Conservation (phyloP, 179 eudicot genomes). For the Pouteria campechiana region DNA sequence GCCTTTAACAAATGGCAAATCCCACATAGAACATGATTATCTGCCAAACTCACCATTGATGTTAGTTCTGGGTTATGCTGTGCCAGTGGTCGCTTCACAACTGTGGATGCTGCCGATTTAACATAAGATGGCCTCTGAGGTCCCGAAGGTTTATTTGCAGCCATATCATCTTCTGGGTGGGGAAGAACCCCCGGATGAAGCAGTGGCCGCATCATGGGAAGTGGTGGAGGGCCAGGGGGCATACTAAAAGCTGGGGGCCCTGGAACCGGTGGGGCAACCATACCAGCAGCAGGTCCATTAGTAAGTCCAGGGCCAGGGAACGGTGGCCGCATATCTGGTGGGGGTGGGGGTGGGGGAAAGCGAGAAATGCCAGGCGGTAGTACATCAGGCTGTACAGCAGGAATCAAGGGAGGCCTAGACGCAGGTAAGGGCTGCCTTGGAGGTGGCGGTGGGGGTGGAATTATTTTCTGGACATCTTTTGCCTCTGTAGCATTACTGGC, state of each 20-base stretch:
- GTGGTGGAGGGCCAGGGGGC: slow-evolving; percentile 63
- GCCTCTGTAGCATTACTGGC: slow-evolving; percentile 29
- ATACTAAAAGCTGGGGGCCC: slow-evolving; percentile 87
- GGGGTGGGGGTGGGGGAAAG: slow-evolving; percentile 61
- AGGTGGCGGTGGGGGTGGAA: slow-evolving; percentile 77
- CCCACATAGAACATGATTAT: no score
- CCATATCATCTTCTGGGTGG: slow-evolving; percentile 31
- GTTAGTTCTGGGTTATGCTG: slow-evolving; percentile 98
- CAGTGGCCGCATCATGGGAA: slow-evolving; percentile 98
- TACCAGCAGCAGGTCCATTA: slow-evolving; percentile 51
- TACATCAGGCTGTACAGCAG: slow-evolving; percentile 57
- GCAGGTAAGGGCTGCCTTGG: slow-evolving; percentile 50
- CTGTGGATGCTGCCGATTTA: slow-evolving; percentile 95
- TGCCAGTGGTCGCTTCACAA: slow-evolving; percentile 95
- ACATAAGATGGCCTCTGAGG: slow-evolving; percentile 88
- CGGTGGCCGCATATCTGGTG: slow-evolving; percentile 59
- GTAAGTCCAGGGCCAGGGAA: slow-evolving; percentile 46
- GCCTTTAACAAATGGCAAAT: not conserved
- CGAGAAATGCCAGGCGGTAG: slow-evolving; percentile 80
- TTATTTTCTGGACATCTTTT: slow-evolving; percentile 42
- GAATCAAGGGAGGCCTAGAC: slow-evolving; percentile 31
- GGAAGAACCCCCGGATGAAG: slow-evolving; percentile 98
- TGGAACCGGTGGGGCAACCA: slow-evolving; percentile 54
- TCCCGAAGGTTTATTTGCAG: slow-evolving; percentile 29
- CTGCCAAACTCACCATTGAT: slow-evolving; percentile 71